Conservation (phyloP, 1,139 yeast species). For the Petasospora fabianii region DNA sequence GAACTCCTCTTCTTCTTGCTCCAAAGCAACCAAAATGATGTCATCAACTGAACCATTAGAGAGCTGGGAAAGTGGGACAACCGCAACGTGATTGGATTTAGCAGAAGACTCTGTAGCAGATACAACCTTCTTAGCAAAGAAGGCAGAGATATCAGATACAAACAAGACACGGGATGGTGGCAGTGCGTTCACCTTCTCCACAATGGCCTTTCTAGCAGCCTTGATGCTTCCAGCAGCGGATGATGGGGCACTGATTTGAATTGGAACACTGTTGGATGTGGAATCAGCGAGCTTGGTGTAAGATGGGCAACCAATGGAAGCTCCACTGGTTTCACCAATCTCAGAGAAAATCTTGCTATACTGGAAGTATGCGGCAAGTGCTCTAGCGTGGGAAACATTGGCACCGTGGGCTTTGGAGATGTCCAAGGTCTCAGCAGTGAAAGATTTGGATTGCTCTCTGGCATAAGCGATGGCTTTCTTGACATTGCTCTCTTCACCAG, state of each 20-base stretch:
- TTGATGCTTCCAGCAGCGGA: constrained; percentile 42
- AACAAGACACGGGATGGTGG: constrained; percentile 63
- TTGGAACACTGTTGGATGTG: constrained; percentile 32
- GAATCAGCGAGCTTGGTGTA: constrained; percentile 35
- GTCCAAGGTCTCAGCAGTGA: constrained; percentile 67
- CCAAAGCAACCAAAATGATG: constrained; percentile 45
- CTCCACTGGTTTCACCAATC: constrained; percentile 38
- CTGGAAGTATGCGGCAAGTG: constrained; percentile 63
- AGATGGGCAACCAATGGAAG: constrained; percentile 56
- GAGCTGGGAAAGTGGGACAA: constrained; percentile 48
- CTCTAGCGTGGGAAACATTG: constrained; percentile 68
- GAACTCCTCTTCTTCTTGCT: constrained; percentile 47
- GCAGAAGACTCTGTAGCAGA: constrained; percentile 44
- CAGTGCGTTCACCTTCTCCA: constrained; percentile 66
- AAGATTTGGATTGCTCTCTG: constrained; percentile 47
- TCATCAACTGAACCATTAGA: constrained; percentile 35
- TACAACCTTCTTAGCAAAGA: constrained; percentile 50
- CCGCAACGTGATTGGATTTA: constrained; percentile 46
- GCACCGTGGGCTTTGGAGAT: constrained; percentile 87
- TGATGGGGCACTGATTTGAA: constrained; percentile 42
- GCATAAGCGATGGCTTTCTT: constrained; percentile 56
- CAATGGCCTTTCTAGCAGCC: constrained; percentile 62
- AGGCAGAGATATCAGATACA: constrained; percentile 65
- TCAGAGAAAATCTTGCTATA: constrained; percentile 46
- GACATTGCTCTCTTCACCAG: constrained; percentile 58